Conservation (phyloP, 2,329 filamentous ascomycete genomes). For the Penicillium sp. region DNA sequence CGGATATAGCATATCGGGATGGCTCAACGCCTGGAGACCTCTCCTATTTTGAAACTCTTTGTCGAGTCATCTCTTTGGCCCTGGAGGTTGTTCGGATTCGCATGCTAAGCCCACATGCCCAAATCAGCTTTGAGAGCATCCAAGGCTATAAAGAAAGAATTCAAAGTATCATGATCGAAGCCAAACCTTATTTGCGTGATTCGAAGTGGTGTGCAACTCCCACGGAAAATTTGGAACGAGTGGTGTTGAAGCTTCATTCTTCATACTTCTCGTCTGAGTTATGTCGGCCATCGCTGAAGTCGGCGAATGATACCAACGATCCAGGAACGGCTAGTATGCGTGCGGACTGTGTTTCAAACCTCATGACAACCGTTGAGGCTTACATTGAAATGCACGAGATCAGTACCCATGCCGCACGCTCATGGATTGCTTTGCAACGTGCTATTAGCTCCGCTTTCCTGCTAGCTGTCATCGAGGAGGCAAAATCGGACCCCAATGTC, state of each 20-base stretch:
- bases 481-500: conserved; percentile 45
- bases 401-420: conserved; percentile 48
- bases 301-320: conserved; percentile 50
- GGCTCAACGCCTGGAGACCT: conserved; percentile 54
- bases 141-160: conserved; percentile 62
- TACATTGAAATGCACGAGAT: conserved; percentile 60
- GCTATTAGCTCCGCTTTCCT: conserved; percentile 54
- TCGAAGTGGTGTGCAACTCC: conserved; percentile 45
- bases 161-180: conserved; percentile 61
- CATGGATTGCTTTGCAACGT: conserved; percentile 53
- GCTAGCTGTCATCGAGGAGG: conserved; percentile 51
- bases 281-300: conserved; percentile 64
- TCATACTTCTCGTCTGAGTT: conserved; percentile 67
- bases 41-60: conserved; percentile 63
- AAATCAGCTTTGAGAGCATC: conserved; percentile 59
- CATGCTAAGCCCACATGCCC: conserved; percentile 57
- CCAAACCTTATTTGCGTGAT: conserved; percentile 61
- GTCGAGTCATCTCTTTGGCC: conserved; percentile 57
- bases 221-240: conserved; percentile 62
- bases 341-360: conserved; percentile 59
- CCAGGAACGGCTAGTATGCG: conserved; percentile 47
- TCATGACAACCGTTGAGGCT: conserved; percentile 62
- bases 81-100: conserved; percentile 65
- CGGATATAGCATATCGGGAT: conserved; percentile 54
- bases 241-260: conserved; percentile 64